Evolutionary conservation across 441 rosid species (phyloP), one percentile per base, ranked within the genome.

Genomic region (Adansonia gregorii): DNA sequence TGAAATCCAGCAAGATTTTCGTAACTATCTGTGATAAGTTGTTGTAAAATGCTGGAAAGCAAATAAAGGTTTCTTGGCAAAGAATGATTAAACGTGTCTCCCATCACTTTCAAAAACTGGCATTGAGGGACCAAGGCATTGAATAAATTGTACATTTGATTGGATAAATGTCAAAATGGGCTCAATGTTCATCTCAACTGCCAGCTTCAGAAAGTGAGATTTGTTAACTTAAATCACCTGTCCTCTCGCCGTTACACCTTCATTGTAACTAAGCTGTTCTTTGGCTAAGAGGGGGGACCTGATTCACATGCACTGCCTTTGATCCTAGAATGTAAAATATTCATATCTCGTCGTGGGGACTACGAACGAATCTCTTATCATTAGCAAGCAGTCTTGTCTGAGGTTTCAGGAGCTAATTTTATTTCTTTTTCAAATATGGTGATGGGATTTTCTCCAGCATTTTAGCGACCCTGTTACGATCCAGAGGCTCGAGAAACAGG

Each of bases 81-180:
- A n/a, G 8, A 31, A 19, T 58, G 51, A 73, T 56, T 17, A 12
- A 73, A 58, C 52, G 20, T n/a, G 70, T 66, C 48, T 41, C 51
- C 49, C 1, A 10, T 61, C 41, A 14, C 11, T 27, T 60, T 27
- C 66, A 12, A 61, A 35, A 35, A 35, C 4, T 35, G 39, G 66
- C n/a, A 71, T 52, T 31, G 52, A 52, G 74, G 69, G 78, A 49
- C 71, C 68, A 63, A 63, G 27, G 39, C 78, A 75, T 75, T 75
- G 56, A 64, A 45, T 61, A 75, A 49, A 10, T 63, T 48, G 71
- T 63, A 64, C 78, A 63, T 51, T 63, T 75, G 78, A 75, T 49
- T 63, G 71, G 71, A 75, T 49, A 24, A 24, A 48, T 46, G 17
- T 49, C 51, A 75, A 24, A 24, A 63, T 24, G 74, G 60, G n/a